These are phyloP conservation scores for Lactarius quietus DNA, from an alignment of 768 basidiomycete species.

Conservation along the genomic window DNA sequence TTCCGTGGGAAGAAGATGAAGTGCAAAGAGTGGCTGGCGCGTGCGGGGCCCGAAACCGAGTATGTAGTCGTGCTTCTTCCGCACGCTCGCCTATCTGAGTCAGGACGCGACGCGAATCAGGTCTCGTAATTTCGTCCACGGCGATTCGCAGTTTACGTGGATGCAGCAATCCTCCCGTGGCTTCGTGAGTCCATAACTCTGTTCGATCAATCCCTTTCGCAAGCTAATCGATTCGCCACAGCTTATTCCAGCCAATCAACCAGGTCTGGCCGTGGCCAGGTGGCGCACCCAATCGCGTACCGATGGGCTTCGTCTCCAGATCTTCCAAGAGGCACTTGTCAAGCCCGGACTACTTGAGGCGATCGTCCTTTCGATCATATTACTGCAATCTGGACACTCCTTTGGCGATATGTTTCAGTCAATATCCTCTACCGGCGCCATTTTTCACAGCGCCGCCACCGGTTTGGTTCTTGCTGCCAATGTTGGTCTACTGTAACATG, in stretches of 20 bases:
- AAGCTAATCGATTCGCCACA: background rate
- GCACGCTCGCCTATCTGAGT: background rate
- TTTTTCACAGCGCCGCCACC: background rate
- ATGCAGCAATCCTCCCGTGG: background rate
- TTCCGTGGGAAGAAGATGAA: constrained; percentile 14
- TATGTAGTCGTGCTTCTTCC: background rate
- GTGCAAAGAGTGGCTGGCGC: constrained; percentile 21
- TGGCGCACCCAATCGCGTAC: constrained; percentile 13
- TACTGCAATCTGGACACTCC: constrained; percentile 13
- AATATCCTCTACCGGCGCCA: background rate
- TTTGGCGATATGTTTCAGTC: background rate
- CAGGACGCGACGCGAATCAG: background rate
- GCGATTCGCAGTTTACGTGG: constrained; percentile 14
- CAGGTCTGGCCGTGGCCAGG: constrained; percentile 18
- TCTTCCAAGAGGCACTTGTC: constrained; percentile 16
- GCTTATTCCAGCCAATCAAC: constrained; percentile 16
- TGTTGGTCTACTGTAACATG: no score
- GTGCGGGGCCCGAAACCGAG: constrained; percentile 18
- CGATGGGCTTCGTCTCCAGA: constrained; percentile 11
- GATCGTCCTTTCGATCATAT: constrained; percentile 11
- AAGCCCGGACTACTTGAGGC: constrained; percentile 15
- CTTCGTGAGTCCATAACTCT: constrained; percentile 2
- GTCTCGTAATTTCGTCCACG: constrained; percentile 12
- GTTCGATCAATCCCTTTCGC: background rate
- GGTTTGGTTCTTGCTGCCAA: no score